Conservation (phyloP, 352 stramenopile species). For the Thraustochytrium sp. region DNA sequence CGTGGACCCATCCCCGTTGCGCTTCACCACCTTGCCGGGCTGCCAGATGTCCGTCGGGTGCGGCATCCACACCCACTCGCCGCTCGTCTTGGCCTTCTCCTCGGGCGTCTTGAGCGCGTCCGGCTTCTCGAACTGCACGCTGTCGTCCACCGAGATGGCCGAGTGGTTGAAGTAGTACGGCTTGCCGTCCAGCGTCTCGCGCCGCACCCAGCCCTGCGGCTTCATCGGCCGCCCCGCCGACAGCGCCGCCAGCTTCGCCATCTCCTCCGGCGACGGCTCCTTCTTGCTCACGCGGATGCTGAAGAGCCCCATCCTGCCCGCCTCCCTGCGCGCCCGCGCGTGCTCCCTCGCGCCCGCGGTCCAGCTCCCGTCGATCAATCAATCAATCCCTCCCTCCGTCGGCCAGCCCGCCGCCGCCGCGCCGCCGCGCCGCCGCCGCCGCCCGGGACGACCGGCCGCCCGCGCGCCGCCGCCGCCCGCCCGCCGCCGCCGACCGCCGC, state of each 20-base stretch:
- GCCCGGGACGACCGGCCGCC: no score
- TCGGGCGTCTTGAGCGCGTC: constrained; percentile 53
- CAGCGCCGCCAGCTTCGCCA: background rate
- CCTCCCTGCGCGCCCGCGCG: no score
- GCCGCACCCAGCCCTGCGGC: constrained; percentile 54
- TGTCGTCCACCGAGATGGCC: constrained; percentile 47
- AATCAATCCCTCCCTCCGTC: no score
- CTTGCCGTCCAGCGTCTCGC: constrained; percentile 55
- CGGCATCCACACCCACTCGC: constrained; percentile 55
- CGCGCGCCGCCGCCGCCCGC: no score
- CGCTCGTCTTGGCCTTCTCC: constrained; percentile 52
- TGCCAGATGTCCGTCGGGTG: constrained; percentile 46
- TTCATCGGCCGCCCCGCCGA: background rate
- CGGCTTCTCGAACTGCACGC: constrained; percentile 59
- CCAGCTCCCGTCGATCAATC: no score
- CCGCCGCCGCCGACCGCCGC: no score
- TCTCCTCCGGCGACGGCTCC: background rate
- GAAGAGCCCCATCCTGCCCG: constrained; percentile 6
- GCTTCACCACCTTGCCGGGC: constrained; percentile 48
- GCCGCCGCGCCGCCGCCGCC: no score
- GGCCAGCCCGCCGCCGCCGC: no score
- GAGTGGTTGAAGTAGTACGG: constrained; percentile 57
- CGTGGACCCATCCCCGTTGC: background rate
- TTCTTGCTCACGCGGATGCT: constrained; percentile 33
- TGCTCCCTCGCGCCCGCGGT: no score